Evolutionary conservation across 768 basidiomycete species (phyloP).

Genomic region (Tubosaeta brunneosetosa): DNA sequence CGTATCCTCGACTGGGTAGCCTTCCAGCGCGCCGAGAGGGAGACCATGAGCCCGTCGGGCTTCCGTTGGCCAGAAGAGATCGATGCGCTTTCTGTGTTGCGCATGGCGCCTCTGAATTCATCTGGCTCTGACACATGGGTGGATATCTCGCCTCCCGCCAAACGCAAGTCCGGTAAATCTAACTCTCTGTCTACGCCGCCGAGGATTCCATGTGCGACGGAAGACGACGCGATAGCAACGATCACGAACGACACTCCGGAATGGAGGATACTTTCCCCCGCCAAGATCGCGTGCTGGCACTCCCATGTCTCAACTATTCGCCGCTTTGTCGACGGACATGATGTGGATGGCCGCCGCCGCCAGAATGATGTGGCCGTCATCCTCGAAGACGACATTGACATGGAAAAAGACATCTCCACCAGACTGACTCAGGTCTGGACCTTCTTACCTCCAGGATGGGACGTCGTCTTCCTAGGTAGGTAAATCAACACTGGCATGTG

Average conservation of each 20-base stretch:
- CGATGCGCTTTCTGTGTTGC: conserved; percentile 21
- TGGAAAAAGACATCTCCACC: conserved; percentile 56
- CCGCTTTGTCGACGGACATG: conserved; percentile 34
- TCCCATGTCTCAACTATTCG: conserved; percentile 58
- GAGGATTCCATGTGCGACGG: conserved; percentile 40
- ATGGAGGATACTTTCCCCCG: conserved; percentile 50
- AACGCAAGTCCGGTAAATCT: not conserved
- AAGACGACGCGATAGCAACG: conserved; percentile 35
- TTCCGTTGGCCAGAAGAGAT: conserved; percentile 41
- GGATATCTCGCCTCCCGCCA: not conserved
- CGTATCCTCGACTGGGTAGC: conserved; percentile 43
- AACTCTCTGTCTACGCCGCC: not conserved
- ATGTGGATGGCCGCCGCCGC: conserved; percentile 1
- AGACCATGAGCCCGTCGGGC: not conserved
- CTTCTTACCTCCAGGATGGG: conserved; percentile 58
- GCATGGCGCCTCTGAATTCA: conserved; percentile 1
- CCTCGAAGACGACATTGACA: conserved; percentile 78
- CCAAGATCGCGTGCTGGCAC: conserved; percentile 67
- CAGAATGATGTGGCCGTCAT: conserved; percentile 43
- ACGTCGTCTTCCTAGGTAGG: conserved; percentile 68
- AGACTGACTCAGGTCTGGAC: conserved; percentile 45
- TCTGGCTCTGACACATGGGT: conserved; percentile 25
- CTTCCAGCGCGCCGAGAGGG: conserved; percentile 1
- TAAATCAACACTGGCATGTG: not conserved
- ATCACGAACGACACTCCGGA: conserved; percentile 37